Base-by-base conservation (phyloP, 345 rosid species). In the Raphanus raphanistrum region DNA sequence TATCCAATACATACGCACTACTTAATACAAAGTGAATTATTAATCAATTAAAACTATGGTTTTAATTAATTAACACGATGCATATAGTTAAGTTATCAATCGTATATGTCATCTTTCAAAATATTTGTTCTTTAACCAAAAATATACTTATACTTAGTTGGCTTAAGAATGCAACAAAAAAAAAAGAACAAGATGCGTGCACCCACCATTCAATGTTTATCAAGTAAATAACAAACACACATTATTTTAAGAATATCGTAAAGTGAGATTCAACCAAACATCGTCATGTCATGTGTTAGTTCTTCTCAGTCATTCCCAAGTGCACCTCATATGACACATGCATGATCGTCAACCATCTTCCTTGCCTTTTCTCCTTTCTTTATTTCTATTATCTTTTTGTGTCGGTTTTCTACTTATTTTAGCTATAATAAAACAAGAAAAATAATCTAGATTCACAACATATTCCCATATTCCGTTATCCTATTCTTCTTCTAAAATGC, bases 261-360 rank as follows among this genome's bases (percentile, higher is more conserved):
- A 78, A 36, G 4, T 17, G 27, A 26, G 63, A 50, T 50, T 15
- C 57, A 50, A 50, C 17, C 25, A 62, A 74, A 73, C 43, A 36
- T 36, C 43, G 43, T 36, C 43, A 36, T 36, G 82, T 58, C 82
- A 79, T 74, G 82, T 79, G 82, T 74, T 63, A 79, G 67, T 79
- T 79, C 68, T 36, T 36, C 43, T 36, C 43, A 9, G 8, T 36
- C 43, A 36, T 36, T 36, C 11, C 43, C 43, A 36, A 36, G 43
- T 9, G 43, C 11, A 36, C 11, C 43, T 9, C 43, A 36, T 8
- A 36, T 36, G 11, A 9, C 43, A 36, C 43, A 36, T 36, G 43
- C 11, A 36, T 36, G 10, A 36, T 36, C 43, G 43, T 36, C 43
- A 36, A 36, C 43, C 43, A 36, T 36, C 43, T 36, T 36, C 43